These are phyloP conservation scores for Colletotrichum chrysophilum DNA, from an alignment of 2,329 filamentous ascomycete species.

Conservation along the genomic window DNA sequence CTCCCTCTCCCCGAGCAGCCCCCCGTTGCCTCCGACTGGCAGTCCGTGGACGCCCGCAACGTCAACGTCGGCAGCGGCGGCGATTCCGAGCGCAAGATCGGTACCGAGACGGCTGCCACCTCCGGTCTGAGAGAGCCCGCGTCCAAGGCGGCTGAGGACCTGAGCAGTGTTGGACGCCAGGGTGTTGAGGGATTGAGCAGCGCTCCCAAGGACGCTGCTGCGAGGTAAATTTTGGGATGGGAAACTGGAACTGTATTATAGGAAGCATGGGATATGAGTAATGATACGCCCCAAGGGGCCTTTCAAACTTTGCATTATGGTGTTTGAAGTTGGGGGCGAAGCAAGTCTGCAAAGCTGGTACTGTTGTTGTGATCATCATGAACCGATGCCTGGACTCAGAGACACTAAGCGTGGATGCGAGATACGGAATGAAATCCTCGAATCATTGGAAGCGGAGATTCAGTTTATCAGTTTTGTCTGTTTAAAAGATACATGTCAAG, in stretches of 20 bases:
- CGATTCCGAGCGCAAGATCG: slow-evolving; percentile 56
- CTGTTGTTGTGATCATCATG: neutral
- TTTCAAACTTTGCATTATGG: neutral
- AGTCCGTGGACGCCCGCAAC: slow-evolving; percentile 71
- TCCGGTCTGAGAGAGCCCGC: slow-evolving; percentile 64
- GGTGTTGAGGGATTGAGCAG: slow-evolving; percentile 62
- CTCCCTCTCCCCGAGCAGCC: slow-evolving; percentile 82
- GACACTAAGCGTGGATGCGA: fast-evolving
- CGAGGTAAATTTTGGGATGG: slow-evolving; percentile 38
- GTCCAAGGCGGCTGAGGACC: slow-evolving; percentile 59
- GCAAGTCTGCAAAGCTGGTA: neutral
- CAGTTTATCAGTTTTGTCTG: neutral
- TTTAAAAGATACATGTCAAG: neutral
- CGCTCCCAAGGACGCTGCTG: slow-evolving; percentile 65
- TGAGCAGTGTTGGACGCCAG: slow-evolving; percentile 68
- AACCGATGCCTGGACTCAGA: neutral
- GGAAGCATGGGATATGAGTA: neutral
- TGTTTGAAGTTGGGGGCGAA: neutral
- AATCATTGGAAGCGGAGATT: neutral
- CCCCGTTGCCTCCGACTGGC: slow-evolving; percentile 77
- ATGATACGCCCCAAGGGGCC: neutral
- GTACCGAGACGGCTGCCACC: slow-evolving; percentile 51
- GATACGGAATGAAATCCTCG: neutral
- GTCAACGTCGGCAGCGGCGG: slow-evolving; percentile 73
- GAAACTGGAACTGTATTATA: neutral